A percentile compares a stretch with the other conserved stretches of the same genome.
Evolutionary conservation across 306 rosid genomes (phyloP).

Genomic region (Trifolium dubium): DNA sequence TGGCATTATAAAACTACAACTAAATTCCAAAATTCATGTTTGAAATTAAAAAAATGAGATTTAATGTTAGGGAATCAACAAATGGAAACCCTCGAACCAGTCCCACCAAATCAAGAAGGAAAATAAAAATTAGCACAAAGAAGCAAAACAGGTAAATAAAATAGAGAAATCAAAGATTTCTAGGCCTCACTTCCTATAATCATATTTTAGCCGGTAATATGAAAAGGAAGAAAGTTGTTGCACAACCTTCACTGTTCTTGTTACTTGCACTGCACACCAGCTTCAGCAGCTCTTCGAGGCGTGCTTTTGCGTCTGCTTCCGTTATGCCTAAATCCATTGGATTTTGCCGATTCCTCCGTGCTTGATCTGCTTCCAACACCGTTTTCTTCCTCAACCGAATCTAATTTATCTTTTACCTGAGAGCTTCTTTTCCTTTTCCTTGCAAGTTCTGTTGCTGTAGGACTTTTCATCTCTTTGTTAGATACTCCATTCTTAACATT

Average conservation of each 20-base stretch:
- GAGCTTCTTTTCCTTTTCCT: conserved; percentile 60
- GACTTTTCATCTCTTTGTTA: conserved; percentile 50
- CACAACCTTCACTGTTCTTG: conserved; percentile 38
- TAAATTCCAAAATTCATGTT: conserved; percentile 58
- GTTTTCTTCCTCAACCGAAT: conserved; percentile 54
- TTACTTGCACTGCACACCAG: conserved; percentile 90
- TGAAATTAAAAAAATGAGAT: conserved; percentile 44
- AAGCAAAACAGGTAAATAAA: conserved; percentile 48
- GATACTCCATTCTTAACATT: conserved; percentile 51
- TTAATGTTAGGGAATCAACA: conserved; percentile 44
- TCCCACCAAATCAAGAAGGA: conserved; percentile 18
- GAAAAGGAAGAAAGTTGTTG: conserved; percentile 50
- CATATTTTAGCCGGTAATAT: conserved; percentile 34
- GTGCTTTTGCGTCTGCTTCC: conserved; percentile 89
- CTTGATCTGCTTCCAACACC: conserved; percentile 49
- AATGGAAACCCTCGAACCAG: conserved; percentile 47
- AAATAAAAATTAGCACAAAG: conserved; percentile 48
- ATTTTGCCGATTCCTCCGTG: conserved; percentile 50
- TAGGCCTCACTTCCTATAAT: conserved; percentile 55
- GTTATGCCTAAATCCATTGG: conserved; percentile 76
- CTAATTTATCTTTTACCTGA: conserved; percentile 52
- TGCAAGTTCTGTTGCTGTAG: conserved; percentile 48
- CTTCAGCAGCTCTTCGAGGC: conserved; percentile 92
- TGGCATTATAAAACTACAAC: conserved; percentile 50
- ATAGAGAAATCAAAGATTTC: conserved; percentile 51